A percentile compares a stretch with the other conserved stretches of the same genome.
Evolutionary conservation across 1,139 yeast species (phyloP).

Genomic region (Geotrichum fermentans): DNA sequence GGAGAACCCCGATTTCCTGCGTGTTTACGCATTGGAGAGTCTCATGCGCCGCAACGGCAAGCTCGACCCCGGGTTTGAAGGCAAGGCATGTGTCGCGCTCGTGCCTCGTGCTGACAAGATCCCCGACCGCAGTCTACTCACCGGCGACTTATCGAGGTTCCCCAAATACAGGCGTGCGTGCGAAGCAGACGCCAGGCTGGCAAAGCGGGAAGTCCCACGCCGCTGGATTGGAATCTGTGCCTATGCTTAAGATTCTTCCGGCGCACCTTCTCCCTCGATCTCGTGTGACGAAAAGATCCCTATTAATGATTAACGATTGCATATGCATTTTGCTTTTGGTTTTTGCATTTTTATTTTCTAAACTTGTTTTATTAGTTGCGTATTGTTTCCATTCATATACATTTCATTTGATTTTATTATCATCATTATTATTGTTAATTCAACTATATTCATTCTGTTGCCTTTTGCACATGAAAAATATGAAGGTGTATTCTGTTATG

Average conservation of each 20-base stretch:
- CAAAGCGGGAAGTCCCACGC: background rate
- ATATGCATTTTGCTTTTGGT: no score
- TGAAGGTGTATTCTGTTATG: no score
- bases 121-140: background rate
- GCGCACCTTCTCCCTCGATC: no score
- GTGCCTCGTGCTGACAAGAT: slow-evolving; percentile 8
- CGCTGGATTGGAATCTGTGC: background rate
- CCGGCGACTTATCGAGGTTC: background rate
- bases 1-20: slow-evolving; percentile 37
- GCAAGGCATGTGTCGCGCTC: slow-evolving; percentile 12
- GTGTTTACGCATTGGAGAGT: slow-evolving; percentile 37
- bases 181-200: background rate
- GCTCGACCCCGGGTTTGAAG: slow-evolving; percentile 32
- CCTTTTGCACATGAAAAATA: no score
- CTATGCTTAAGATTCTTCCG: no score
- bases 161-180: background rate
- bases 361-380: no score
- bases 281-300: no score
- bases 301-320: background rate
- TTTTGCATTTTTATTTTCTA: background rate
- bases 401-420: no score
- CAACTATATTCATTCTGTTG: no score
- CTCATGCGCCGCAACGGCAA: slow-evolving; percentile 36
- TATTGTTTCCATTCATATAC: no score
- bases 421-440: background rate